Evolutionary conservation across 306 rosid species (phyloP), one percentile per base, ranked within the genome.

Genomic region (Cucumis sativus): DNA sequence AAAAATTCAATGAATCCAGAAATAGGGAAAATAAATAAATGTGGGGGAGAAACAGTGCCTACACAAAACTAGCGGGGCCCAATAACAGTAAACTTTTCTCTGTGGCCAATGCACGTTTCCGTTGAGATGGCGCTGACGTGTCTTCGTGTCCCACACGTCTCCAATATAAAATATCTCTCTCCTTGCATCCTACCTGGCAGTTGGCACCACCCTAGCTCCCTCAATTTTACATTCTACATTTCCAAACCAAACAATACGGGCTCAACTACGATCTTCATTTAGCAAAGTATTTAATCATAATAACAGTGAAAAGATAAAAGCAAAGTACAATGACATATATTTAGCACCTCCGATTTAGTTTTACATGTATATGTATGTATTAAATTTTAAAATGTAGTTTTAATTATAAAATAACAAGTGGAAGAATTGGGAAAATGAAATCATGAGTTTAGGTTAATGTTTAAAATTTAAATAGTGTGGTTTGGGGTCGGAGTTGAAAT

Each of bases 111-210:
- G 15, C 76, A 70, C 40, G 57, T 47, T 15, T 70, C 7, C 12
- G 5, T 20, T 70, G 28, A 6, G 11, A 21, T 69, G 39, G 56
- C 17, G 75, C 57, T 69, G 75, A 69, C 37, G 75, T 69, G 75
- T 43, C 75, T 69, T 43, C 75, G 21, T 70, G 58, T 13, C 76
- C 76, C 76, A 70, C 76, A 49, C 59, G 23, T 70, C 8, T 8
- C 57, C 75, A 45, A 7, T 23, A 43, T 21, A 12, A n/a, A 43
- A 20, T 43, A 10, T 17, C 17, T 6, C 23, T 0, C 72, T 67
- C 16, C 39, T 68, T 37, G 3, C 56, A 23, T 68, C 57, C 39
- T 25, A 45, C 30, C 56, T 43, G 58, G 25, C 25, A 23, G 25
- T 23, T 23, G 25, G 58, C 72, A 23, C 0, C 25, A 20, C 30